Evolutionary conservation across 805 yeast species (phyloP), one percentile per base, ranked within the genome.

Genomic region (Lipomyces mesembrius): DNA sequence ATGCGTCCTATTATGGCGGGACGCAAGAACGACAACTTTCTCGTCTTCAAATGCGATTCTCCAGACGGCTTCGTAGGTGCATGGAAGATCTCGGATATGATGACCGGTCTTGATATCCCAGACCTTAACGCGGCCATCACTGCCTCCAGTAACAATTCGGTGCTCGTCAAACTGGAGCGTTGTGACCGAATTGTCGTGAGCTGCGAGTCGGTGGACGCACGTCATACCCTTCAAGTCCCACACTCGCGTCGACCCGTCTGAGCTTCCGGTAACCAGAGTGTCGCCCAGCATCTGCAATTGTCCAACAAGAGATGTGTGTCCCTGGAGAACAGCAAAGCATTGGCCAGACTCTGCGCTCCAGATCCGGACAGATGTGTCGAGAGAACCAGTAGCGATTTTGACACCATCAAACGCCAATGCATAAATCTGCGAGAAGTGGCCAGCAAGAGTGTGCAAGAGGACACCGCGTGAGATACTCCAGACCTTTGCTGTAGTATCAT

Each of bases 271-370:
- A 0, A 92, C 87, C 54, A 93, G 80, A 12, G 84, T 88, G 60
- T 87, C 84, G 57, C 89, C 88, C 0, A 90, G 85, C 37, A 93
- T 81, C 62, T 90, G 90, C 39, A 94, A 80, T 57, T 94, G 83
- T 0, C 98, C 98, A 4, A 95, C 96, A 76, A 92, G 95, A 75
- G 96, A 97, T 51, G 95, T 90, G 77, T 95, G 99, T 6, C 94
- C 94, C 68, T 80, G 82, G 77, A 92, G 89, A 2, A 88, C 85
- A 59, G 87, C 85, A 14, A 91, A 75, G 77, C 96, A 89, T 70
- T 85, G 85, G 74, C 98, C 98, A 22, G 96, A 89, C 49, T 88
- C 84, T 2, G 96, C 88, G 79, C 92, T 96, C 98, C 98, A 94
- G 56, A 94, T 92, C 71, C 98, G 84, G 60, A 95, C 97, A 17